Evolutionary conservation across 2,329 filamentous ascomycete genomes (phyloP).

Genomic region (Aspergillus ustus): DNA sequence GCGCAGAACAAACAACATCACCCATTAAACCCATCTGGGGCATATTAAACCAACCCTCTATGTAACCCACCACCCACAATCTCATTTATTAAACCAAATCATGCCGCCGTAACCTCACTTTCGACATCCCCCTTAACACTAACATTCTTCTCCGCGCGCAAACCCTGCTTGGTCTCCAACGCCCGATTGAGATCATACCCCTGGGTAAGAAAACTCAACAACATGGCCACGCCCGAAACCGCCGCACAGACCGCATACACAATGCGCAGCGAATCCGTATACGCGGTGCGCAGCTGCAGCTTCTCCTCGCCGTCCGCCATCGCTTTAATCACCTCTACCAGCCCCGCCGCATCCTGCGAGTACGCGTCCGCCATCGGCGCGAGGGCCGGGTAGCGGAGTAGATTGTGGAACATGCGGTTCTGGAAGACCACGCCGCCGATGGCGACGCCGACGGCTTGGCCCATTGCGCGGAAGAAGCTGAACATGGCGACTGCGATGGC

Average conservation of each 20-base stretch:
- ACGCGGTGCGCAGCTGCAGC: slow-evolving; percentile 8
- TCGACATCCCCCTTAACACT: not conserved
- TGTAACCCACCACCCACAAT: no score
- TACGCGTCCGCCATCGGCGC: slow-evolving; percentile 6
- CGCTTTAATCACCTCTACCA: slow-evolving; percentile 5
- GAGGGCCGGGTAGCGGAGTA: not conserved
- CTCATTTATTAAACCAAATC: no score
- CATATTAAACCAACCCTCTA: no score
- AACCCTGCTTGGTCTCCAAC: slow-evolving; percentile 8
- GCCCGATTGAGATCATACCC: slow-evolving; percentile 13
- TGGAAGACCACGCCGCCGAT: slow-evolving; percentile 15
- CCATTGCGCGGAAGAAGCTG: slow-evolving; percentile 16
- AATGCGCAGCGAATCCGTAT: slow-evolving; percentile 15
- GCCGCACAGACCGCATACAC: slow-evolving; percentile 13
- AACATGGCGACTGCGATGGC: slow-evolving; percentile 9
- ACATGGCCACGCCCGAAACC: slow-evolving; percentile 9
- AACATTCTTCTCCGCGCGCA: slow-evolving; percentile 1
- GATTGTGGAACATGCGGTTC: slow-evolving; percentile 12
- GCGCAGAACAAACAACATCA: no score
- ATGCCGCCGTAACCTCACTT: not conserved
- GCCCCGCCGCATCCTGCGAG: slow-evolving; percentile 11
- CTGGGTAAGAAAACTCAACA: slow-evolving; percentile 8
- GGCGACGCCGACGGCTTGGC: slow-evolving; percentile 10
- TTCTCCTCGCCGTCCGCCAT: slow-evolving; percentile 6
- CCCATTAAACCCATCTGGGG: no score